Evolutionary conservation across 2,329 filamentous ascomycete species (phyloP).

Genomic region (Aspergillus glaucus): DNA sequence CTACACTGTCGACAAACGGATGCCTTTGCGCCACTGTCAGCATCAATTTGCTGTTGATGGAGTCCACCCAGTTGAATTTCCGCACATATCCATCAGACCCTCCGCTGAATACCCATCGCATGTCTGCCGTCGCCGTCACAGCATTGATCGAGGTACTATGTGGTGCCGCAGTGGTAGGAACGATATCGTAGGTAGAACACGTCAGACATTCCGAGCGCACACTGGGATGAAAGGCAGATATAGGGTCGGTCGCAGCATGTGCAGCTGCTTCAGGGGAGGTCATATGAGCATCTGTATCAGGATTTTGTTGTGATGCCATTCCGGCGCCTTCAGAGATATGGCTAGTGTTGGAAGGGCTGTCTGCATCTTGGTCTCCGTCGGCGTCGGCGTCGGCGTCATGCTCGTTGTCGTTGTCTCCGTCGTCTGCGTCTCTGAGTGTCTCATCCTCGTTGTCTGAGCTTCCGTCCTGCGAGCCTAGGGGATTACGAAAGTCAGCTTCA

Average conservation of each 20-base stretch:
- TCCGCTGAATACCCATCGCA: constrained; percentile 91
- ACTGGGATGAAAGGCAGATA: constrained; percentile 50
- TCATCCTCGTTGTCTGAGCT: constrained; percentile 47
- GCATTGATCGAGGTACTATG: constrained; percentile 95
- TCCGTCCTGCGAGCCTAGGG: constrained; percentile 41
- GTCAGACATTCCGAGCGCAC: constrained; percentile 73
- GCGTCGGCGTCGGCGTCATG: constrained; percentile 30
- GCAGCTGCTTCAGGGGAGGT: constrained; percentile 41
- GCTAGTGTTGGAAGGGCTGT: constrained; percentile 36
- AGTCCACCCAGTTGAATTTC: constrained; percentile 92
- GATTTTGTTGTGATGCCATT: constrained; percentile 38
- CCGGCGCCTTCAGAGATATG: constrained; percentile 33
- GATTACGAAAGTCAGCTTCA: constrained; percentile 5
- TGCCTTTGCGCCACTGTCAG: constrained; percentile 93
- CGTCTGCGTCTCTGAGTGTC: constrained; percentile 38
- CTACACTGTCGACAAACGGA: constrained; percentile 94
- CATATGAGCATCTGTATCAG: constrained; percentile 43
- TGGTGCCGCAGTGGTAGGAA: constrained; percentile 92
- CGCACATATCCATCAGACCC: constrained; percentile 93
- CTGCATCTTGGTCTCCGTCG: constrained; percentile 29
- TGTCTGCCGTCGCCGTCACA: constrained; percentile 83
- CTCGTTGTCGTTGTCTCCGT: constrained; percentile 34
- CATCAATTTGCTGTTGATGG: constrained; percentile 88
- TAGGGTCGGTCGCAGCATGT: constrained; percentile 24
- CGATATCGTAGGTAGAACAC: constrained; percentile 83